phyloP scores from a whole-genome alignment of 345 rosid species.

The Hibiscus trionum region DNA sequence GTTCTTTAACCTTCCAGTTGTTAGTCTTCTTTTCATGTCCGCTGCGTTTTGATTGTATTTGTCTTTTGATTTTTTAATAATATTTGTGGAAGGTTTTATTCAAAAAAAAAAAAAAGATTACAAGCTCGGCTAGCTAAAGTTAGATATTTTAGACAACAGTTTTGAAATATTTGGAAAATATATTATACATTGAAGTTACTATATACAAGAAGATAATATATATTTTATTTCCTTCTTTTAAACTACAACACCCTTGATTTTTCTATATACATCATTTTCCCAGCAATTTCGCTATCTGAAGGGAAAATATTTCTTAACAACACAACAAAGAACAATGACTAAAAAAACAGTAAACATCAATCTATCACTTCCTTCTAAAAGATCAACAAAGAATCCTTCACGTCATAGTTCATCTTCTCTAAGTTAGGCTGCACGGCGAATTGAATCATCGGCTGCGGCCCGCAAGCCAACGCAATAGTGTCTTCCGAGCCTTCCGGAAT shows the following conservation, averaged over 20 bases:
- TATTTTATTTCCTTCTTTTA: not conserved
- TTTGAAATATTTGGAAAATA: not conserved
- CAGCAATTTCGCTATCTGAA: not conserved
- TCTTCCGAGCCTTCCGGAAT: conserved; percentile 51
- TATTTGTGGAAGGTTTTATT: too few species aligned
- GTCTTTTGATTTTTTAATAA: too few species aligned
- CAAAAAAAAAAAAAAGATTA: too few species aligned
- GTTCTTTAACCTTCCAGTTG: too few species aligned
- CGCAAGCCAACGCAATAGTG: conserved; percentile 66
- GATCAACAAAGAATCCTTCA: conserved; percentile 58
- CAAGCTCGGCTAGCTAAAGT: too few species aligned
- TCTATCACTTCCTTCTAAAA: conserved; percentile 28
- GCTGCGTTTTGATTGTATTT: too few species aligned
- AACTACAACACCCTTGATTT: not conserved
- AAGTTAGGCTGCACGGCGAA: conserved; percentile 85
- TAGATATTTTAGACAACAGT: not conserved
- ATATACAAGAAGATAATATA: not conserved
- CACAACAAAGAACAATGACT: not conserved
- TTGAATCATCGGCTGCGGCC: conserved; percentile 88
- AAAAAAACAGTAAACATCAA: not conserved
- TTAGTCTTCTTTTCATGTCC: too few species aligned
- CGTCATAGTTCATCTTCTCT: conserved; percentile 79
- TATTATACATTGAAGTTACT: not conserved
- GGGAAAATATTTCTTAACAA: not conserved
- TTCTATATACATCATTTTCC: not conserved